Percentiles rank a stretch among this genome's conserved stretches.
phyloP scores from a whole-genome alignment of 1,284 basidiomycete genomes.

The Coniferiporia weirii region DNA sequence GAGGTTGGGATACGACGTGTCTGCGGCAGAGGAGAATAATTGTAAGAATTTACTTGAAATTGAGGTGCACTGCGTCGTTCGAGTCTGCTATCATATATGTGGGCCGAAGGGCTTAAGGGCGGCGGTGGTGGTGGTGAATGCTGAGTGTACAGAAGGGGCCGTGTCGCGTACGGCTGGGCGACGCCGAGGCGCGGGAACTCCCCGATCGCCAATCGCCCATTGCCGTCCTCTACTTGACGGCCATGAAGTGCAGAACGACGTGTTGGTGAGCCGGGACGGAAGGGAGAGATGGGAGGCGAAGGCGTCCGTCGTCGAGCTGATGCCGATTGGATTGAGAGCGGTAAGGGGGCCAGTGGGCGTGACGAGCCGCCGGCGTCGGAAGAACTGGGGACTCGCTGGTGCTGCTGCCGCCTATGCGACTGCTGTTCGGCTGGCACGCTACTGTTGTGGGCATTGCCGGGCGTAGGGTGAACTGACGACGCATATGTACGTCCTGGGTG shows the following conservation, averaged over 20 bases:
- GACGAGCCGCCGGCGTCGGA: not conserved
- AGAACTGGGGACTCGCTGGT: constrained; percentile 1
- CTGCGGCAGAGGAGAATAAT: constrained; percentile 17
- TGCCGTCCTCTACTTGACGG: constrained; percentile 8
- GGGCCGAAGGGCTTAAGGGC: not conserved
- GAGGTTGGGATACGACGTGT: constrained; percentile 20
- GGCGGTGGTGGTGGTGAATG: constrained; percentile 7
- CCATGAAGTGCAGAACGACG: constrained; percentile 2
- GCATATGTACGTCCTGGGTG: constrained; percentile 11
- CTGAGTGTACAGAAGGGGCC: constrained; percentile 12
- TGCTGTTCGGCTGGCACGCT: constrained; percentile 1
- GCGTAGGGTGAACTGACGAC: constrained; percentile 3
- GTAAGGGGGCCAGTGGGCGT: constrained; percentile 2
- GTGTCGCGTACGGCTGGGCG: constrained; percentile 10
- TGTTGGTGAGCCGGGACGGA: constrained; percentile 13
- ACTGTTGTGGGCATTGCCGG: constrained; percentile 1
- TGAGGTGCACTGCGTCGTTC: not conserved
- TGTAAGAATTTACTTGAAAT: constrained; percentile 3
- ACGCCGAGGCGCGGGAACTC: constrained; percentile 15
- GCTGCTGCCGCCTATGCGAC: not conserved
- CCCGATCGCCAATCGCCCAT: not conserved
- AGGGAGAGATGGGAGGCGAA: constrained; percentile 8
- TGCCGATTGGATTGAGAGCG: constrained; percentile 8
- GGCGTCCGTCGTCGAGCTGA: constrained; percentile 6
- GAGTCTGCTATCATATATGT: not conserved